phyloP scores from a whole-genome alignment of 106 monocot species.

The Chionographis japonica region DNA sequence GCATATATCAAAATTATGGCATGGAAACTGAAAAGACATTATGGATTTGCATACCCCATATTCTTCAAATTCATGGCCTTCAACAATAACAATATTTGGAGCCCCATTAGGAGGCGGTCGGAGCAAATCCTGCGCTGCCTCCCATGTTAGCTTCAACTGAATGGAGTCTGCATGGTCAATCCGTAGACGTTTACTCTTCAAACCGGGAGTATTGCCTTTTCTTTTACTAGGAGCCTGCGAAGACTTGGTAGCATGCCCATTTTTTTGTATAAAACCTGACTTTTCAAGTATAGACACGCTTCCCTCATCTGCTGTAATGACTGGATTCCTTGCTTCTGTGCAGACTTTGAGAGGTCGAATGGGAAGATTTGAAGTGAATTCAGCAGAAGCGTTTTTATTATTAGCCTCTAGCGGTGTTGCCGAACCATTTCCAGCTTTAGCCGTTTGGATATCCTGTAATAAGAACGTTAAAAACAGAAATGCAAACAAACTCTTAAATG shows the following conservation, averaged over 20 bases:
- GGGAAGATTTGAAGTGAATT: slow-evolving; percentile 21
- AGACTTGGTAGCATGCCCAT: slow-evolving; percentile 31
- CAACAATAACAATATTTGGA: slow-evolving; percentile 57
- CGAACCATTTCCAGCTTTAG: slow-evolving; percentile 52
- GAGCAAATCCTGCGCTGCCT: slow-evolving; percentile 84
- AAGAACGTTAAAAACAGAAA: neutral
- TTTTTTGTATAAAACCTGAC: slow-evolving; percentile 51
- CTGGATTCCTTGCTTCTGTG: slow-evolving; percentile 34
- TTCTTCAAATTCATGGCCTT: slow-evolving; percentile 94
- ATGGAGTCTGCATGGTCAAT: slow-evolving; percentile 89
- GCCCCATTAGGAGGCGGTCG: slow-evolving; percentile 56
- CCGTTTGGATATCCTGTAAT: slow-evolving; percentile 51
- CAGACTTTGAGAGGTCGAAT: slow-evolving; percentile 33
- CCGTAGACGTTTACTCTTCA: slow-evolving; percentile 70
- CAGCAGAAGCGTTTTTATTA: slow-evolving; percentile 22
- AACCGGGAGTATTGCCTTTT: slow-evolving; percentile 49
- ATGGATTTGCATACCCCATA: slow-evolving; percentile 53
- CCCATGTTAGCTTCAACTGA: slow-evolving; percentile 88
- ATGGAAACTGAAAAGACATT: too few species aligned
- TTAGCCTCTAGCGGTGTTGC: slow-evolving; percentile 30
- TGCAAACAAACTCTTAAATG: neutral
- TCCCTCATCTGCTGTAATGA: slow-evolving; percentile 29
- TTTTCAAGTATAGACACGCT: slow-evolving; percentile 41
- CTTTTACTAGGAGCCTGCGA: slow-evolving; percentile 39
- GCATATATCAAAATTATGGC: too few species aligned